Evolutionary conservation across 108 stramenopile genomes (phyloP), one percentile per base, ranked within the genome.

Genomic region (Stephanodiscus minutulus): DNA sequence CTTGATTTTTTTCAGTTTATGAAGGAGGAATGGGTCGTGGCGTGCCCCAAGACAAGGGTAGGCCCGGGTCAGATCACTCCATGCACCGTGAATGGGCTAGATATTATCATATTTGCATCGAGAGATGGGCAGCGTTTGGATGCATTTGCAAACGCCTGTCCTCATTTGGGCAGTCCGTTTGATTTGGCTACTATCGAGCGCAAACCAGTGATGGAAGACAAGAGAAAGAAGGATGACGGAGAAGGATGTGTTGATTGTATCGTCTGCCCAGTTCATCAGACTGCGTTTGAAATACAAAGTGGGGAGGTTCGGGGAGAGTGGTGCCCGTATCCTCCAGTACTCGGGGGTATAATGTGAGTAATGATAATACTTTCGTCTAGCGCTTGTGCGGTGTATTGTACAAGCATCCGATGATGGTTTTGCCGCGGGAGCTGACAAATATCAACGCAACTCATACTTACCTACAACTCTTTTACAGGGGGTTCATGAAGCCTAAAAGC

Each of bases 141-240:
- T 83, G 92, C 91, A 67, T 82, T 97, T 44, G 92, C 93, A 57
- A 98, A 98, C 73, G 89, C 93, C 21, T 98, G 97, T 85, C 94
- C 97, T 17, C 97, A 98, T 81, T 78, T 98, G 55, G 97, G 97
- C 13, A 98, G 96, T 58, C 97, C 97, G 21, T 87, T 98, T 43
- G 97, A 98, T 83, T 86, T 92, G 70, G 97, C 94, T 11, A 81
- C 82, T 17, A 54, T 94, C 27, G 93, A 92, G 55, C 81, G 85
- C 24, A 74, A 87, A 37, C 87, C 91, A 61, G 70, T 67, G 44
- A 46, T 73, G 12, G 27, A 61, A 46, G 62, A 64, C 35, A 50
- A 56, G 24, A 66, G 71, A 18, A 53, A 72, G 60, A 48, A 22
- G 64, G 78, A 59, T 29, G 78, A 78, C 77, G 68, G 86, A 36